Percentiles rank a stretch among this genome's conserved stretches.
Conservation (phyloP, 345 rosid genomes). For the Ceriops zippeliana region DNA sequence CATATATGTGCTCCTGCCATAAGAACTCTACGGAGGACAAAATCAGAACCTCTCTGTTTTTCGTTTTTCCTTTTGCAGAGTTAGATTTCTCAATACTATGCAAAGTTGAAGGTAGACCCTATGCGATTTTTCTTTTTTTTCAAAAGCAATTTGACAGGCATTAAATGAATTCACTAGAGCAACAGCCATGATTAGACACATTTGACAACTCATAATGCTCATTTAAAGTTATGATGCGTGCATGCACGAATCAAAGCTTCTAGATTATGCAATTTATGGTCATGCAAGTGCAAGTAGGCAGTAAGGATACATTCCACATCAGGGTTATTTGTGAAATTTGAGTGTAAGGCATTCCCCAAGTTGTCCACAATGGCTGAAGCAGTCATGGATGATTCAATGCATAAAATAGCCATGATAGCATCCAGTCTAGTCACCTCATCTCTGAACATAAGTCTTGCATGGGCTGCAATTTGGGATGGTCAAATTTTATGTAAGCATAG, state of each 20-base stretch:
- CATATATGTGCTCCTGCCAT: neutral
- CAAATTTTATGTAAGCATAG: neutral
- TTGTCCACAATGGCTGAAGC: constrained; percentile 85
- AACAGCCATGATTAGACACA: neutral
- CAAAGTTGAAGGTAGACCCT: neutral
- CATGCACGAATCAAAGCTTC: constrained; percentile 5
- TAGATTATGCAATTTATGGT: neutral
- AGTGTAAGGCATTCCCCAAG: constrained; percentile 82
- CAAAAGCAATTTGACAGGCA: neutral
- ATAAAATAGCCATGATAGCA: constrained; percentile 87
- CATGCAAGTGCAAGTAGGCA: neutral
- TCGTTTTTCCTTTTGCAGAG: too few relatives aligned
- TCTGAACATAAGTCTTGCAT: constrained; percentile 97
- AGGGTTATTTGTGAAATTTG: constrained; percentile 80
- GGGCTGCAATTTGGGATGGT: constrained; percentile 48
- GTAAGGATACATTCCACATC: constrained; percentile 89
- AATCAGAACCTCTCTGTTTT: too few relatives aligned
- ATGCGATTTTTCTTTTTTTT: neutral
- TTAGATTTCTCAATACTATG: neutral
- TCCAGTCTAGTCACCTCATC: constrained; percentile 74
- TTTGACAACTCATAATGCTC: neutral
- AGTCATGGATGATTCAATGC: constrained; percentile 95
- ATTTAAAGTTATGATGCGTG: neutral
- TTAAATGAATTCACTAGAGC: neutral
- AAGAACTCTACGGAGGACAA: neutral